phyloP scores from a whole-genome alignment of 73 alveolate species.

The Paramecium sonneborni region DNA sequence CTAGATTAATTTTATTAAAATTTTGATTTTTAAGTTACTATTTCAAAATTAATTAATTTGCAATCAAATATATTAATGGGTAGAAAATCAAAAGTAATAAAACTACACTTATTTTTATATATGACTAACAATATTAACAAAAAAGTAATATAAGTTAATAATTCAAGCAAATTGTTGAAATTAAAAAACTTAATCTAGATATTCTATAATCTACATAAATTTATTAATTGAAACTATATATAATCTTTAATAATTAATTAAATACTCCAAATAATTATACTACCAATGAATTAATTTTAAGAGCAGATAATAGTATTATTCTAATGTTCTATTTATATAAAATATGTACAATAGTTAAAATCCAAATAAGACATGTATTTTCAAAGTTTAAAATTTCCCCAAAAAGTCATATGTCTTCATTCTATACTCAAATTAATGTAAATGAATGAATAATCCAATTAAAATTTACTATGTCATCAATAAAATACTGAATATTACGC shows the following conservation, averaged over 20 bases:
- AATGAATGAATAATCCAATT: slow-evolving; percentile 12
- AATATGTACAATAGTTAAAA: neutral
- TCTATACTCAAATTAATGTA: slow-evolving; percentile 38
- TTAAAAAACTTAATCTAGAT: neutral
- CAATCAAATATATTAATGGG: neutral
- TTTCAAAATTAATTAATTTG: neutral
- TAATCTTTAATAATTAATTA: neutral
- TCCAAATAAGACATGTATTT: neutral
- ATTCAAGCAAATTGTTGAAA: neutral
- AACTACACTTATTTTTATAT: neutral
- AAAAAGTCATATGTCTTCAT: neutral
- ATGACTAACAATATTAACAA: neutral
- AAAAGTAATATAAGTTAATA: neutral
- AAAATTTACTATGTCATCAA: neutral
- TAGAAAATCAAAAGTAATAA: neutral
- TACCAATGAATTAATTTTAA: neutral
- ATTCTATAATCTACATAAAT: neutral
- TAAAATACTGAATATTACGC: neutral
- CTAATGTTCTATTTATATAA: neutral
- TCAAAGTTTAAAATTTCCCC: neutral
- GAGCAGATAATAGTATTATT: neutral
- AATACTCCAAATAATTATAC: neutral
- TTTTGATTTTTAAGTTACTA: neutral
- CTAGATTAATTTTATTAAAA: neutral
- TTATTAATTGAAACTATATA: neutral